Percentiles rank a stretch among this genome's conserved stretches.
These are phyloP conservation scores for Penicillium herquei DNA, from an alignment of 495 filamentous ascomycete genomes.

Conservation along the genomic window DNA sequence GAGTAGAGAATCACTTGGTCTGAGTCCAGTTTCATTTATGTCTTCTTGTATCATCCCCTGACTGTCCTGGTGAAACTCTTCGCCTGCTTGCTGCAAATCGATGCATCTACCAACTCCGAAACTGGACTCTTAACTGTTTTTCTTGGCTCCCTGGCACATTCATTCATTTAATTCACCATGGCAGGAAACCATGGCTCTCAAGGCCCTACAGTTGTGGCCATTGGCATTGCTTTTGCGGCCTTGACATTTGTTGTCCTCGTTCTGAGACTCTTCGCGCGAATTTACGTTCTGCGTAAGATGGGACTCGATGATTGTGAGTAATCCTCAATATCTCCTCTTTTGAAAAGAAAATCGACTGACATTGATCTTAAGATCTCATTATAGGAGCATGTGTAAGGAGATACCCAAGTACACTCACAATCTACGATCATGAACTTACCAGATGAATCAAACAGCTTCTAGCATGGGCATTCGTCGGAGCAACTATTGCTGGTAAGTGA, in stretches of 20 bases:
- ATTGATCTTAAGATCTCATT: slow-evolving; percentile 28
- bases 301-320: slow-evolving; percentile 39
- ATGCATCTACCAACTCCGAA: neutral
- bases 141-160: slow-evolving; percentile 2
- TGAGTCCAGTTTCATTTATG: neutral
- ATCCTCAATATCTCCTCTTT: neutral
- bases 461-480: slow-evolving; percentile 38
- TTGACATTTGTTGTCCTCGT: slow-evolving; percentile 34
- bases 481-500: slow-evolving; percentile 32
- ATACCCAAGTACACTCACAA: neutral
- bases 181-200: slow-evolving; percentile 25
- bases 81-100: neutral
- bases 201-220: slow-evolving; percentile 28
- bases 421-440: slow-evolving; percentile 5
- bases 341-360: slow-evolving; percentile 1
- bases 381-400: slow-evolving; percentile 34
- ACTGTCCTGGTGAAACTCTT: slow-evolving; percentile 6
- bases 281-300: slow-evolving; percentile 34
- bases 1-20: neutral
- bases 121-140: neutral
- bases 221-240: slow-evolving; percentile 34
- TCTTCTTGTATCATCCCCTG: neutral
- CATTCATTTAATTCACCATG: slow-evolving; percentile 13
- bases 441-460: slow-evolving; percentile 22
- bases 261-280: slow-evolving; percentile 36